Evolutionary conservation across 352 stramenopile genomes (phyloP).

Genomic region (Phytophthora sp.): DNA sequence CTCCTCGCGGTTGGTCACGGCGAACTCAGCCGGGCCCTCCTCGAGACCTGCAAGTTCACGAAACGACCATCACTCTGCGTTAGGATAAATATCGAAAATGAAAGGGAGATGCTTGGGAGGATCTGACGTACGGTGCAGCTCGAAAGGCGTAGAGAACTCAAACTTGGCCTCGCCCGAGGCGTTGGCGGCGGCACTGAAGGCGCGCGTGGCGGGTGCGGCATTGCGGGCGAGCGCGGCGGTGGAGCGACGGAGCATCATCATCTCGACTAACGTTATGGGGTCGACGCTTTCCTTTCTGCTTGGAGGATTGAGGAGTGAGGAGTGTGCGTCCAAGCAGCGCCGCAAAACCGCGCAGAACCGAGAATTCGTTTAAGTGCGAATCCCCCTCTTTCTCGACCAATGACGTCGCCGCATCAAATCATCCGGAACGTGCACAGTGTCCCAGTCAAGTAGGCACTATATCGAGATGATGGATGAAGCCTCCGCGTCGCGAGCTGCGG

Average conservation of each 20-base stretch:
- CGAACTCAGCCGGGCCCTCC: slow-evolving; percentile 60
- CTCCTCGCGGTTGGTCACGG: slow-evolving; percentile 95
- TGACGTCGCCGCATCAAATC: slow-evolving; percentile 40
- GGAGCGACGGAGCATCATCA: slow-evolving; percentile 76
- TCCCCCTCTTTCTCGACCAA: slow-evolving; percentile 16
- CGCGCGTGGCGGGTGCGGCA: slow-evolving; percentile 41
- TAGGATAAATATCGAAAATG: background rate
- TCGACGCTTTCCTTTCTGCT: slow-evolving; percentile 45
- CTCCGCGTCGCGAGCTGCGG: background rate
- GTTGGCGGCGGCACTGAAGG: slow-evolving; percentile 66
- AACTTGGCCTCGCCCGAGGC: slow-evolving; percentile 71
- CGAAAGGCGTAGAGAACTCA: slow-evolving; percentile 71
- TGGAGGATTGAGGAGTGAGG: slow-evolving; percentile 46
- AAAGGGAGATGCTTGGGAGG: no score
- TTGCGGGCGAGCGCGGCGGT: slow-evolving; percentile 47
- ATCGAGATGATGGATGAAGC: slow-evolving; percentile 31
- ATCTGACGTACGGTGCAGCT: slow-evolving; percentile 74
- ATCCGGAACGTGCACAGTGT: slow-evolving; percentile 19
- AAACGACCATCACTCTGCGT: slow-evolving; percentile 17
- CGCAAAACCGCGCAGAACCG: slow-evolving; percentile 22
- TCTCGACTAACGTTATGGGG: slow-evolving; percentile 1
- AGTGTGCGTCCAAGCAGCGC: slow-evolving; percentile 30
- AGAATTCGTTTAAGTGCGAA: slow-evolving; percentile 31
- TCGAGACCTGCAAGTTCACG: slow-evolving; percentile 60
- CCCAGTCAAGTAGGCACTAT: slow-evolving; percentile 5